phyloP scores from a whole-genome alignment of 2,329 filamentous ascomycete genomes.

The Hymenoscyphus fructigenus region DNA sequence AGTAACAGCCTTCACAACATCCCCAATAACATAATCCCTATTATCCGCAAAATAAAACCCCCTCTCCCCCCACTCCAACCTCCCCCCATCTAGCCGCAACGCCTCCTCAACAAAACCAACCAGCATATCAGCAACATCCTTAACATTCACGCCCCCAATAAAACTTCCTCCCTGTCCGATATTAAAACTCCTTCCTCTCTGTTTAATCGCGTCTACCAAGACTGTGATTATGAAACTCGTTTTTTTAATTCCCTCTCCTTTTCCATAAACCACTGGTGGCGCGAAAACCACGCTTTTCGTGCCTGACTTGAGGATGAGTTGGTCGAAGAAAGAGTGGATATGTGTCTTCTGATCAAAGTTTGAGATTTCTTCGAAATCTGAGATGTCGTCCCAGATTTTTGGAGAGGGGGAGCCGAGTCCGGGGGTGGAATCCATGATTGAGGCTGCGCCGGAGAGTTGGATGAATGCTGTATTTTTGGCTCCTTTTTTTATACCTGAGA shows the following conservation, averaged over 20 bases:
- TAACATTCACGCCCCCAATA: constrained; percentile 51
- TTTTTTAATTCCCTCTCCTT: constrained; percentile 51
- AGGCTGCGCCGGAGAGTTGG: constrained; percentile 21
- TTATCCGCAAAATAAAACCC: constrained; percentile 59
- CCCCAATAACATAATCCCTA: constrained; percentile 50
- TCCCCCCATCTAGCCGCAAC: constrained; percentile 37
- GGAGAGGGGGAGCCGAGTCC: constrained; percentile 31
- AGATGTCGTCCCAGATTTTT: constrained; percentile 47
- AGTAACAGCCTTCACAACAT: constrained; percentile 45
- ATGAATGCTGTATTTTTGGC: constrained; percentile 16
- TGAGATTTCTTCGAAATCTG: constrained; percentile 44
- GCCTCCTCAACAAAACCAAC: constrained; percentile 52
- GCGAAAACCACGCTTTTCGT: constrained; percentile 33
- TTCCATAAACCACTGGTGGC: constrained; percentile 56
- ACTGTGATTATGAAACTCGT: constrained; percentile 50
- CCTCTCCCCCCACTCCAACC: constrained; percentile 48
- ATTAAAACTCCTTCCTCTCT: constrained; percentile 47
- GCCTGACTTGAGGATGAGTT: too few species aligned
- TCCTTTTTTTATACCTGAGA: constrained; percentile 16
- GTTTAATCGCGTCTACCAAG: constrained; percentile 44
- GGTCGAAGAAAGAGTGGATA: too few species aligned
- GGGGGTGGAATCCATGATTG: constrained; percentile 6
- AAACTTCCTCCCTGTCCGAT: constrained; percentile 51
- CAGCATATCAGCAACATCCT: constrained; percentile 53
- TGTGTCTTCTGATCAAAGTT: constrained; percentile 40